Evolutionary conservation across 768 basidiomycete genomes (phyloP), one percentile per base, ranked within the genome.

Genomic region (Coprinellus aureogranulatus): DNA sequence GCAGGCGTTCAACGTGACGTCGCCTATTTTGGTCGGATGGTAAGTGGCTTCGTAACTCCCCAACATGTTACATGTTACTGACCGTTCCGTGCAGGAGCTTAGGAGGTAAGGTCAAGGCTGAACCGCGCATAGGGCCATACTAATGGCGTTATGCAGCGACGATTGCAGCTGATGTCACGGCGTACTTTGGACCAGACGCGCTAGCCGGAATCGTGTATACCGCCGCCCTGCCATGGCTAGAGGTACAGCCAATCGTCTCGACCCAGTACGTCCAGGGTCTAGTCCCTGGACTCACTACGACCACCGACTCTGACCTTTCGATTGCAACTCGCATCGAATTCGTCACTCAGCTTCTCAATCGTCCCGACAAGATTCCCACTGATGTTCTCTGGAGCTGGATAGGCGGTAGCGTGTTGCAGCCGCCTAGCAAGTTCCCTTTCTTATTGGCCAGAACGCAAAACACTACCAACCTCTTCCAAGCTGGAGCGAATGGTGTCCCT

Each of bases 1-100:
- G 41, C 53, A 68, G n/a, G 69, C 61, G 18, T 73, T 72, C 57
- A 42, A 53, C 47, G 58, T 75, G 28, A 61, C 54, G 28, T 40
- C 37, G 37, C 22, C 40, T 20, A 25, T 30, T 51, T 31, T 52
- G 23, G n/a, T 18, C 30, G 20, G 37, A 23, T 41, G 50, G 49
- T 52, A 26, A 46, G 41, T 25, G 14, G 34, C 14, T 34, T 45
- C 30, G 39, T 11, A 14, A 4, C 12, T 20, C 53, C 41, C 20
- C 20, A 20, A n/a, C 41, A 54, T 9, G 27, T 20, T 22, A 47
- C 22, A 11, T 46, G 10, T 11, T 46, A n/a, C 11, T 18, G 20
- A 9, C 22, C 10, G 22, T 27, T 57, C 28, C 12, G 47, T 23
- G n/a, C 57, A 72, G 69, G 71, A 71, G 68, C 53, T 59, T 68